Percentiles rank a stretch among this genome's conserved stretches.
phyloP scores from a whole-genome alignment of 768 basidiomycete species.

The Suillus bovinus region DNA sequence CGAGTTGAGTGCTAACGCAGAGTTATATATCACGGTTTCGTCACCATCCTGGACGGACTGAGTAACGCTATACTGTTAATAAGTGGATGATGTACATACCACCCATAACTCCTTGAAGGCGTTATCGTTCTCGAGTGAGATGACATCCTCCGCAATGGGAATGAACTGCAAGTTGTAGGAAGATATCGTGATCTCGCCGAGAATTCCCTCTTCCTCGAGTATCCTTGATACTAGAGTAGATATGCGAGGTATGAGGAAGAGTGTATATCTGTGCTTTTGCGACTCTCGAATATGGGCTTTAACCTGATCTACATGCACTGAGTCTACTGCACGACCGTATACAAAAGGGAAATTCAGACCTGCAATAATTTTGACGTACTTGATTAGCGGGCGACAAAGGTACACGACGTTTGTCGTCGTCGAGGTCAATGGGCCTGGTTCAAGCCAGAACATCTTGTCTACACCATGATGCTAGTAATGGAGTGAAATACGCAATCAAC shows the following conservation, averaged over 20 bases:
- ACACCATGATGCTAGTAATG: constrained; percentile 90
- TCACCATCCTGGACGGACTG: constrained; percentile 77
- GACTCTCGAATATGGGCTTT: constrained; percentile 72
- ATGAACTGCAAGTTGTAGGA: constrained; percentile 94
- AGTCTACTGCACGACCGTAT: constrained; percentile 27
- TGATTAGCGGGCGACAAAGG: constrained; percentile 85
- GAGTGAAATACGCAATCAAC: constrained; percentile 11
- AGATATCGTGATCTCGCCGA: constrained; percentile 88
- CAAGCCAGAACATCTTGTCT: constrained; percentile 99
- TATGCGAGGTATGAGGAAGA: constrained; percentile 84
- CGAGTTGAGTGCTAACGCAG: constrained; percentile 81
- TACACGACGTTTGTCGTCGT: constrained; percentile 90
- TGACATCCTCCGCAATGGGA: constrained; percentile 88
- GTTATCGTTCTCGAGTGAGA: constrained; percentile 85
- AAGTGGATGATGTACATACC: constrained; percentile 48
- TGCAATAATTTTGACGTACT: constrained; percentile 85
- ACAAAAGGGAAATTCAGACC: constrained; percentile 51
- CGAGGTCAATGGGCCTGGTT: constrained; percentile 80
- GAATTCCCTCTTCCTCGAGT: constrained; percentile 95
- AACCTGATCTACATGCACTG: constrained; percentile 74
- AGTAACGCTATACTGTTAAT: background rate
- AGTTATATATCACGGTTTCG: constrained; percentile 85
- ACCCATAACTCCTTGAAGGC: constrained; percentile 91
- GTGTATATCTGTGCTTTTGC: constrained; percentile 79
- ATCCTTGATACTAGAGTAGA: constrained; percentile 86